Evolutionary conservation across 78 protist species (phyloP).

Genomic region (Tieghemostelium lacteum): DNA sequence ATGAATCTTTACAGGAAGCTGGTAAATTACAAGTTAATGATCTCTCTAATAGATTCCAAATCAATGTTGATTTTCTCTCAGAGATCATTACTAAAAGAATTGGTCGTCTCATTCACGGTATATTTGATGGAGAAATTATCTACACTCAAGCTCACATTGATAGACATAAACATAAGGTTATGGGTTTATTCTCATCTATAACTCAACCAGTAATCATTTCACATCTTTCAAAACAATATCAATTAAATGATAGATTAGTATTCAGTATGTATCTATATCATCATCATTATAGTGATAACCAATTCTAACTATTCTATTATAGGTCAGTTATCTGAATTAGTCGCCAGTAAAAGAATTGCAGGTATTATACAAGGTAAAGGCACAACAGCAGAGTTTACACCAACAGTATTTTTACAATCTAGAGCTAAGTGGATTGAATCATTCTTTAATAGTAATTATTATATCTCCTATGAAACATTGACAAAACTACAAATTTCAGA

Average conservation of each 20-base stretch:
- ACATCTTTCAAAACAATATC: slow-evolving; percentile 2
- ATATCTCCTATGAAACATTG: slow-evolving; percentile 20
- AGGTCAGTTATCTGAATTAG: slow-evolving; percentile 34
- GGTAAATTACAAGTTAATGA: slow-evolving; percentile 76
- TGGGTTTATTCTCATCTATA: slow-evolving; percentile 45
- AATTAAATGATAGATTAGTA: slow-evolving; percentile 15
- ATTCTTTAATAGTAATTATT: slow-evolving; percentile 56
- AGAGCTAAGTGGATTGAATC: slow-evolving; percentile 73
- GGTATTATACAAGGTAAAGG: slow-evolving; percentile 75
- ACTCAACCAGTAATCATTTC: slow-evolving; percentile 28
- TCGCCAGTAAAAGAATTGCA: slow-evolving; percentile 23
- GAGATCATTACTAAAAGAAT: slow-evolving; percentile 27
- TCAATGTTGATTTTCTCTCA: slow-evolving; percentile 49
- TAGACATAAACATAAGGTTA: slow-evolving; percentile 46
- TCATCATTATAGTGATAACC: background rate
- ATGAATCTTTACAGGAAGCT: slow-evolving; percentile 55
- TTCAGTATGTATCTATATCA: background rate
- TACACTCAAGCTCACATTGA: slow-evolving; percentile 55
- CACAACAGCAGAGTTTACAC: slow-evolving; percentile 35
- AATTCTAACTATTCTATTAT: background rate
- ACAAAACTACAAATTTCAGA: slow-evolving; percentile 39
- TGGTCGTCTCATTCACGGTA: slow-evolving; percentile 19
- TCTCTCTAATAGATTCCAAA: slow-evolving; percentile 35
- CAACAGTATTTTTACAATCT: slow-evolving; percentile 31
- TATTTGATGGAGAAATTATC: background rate